Conservation (phyloP, 257 asterid species). For the Solanum medicagineum region DNA sequence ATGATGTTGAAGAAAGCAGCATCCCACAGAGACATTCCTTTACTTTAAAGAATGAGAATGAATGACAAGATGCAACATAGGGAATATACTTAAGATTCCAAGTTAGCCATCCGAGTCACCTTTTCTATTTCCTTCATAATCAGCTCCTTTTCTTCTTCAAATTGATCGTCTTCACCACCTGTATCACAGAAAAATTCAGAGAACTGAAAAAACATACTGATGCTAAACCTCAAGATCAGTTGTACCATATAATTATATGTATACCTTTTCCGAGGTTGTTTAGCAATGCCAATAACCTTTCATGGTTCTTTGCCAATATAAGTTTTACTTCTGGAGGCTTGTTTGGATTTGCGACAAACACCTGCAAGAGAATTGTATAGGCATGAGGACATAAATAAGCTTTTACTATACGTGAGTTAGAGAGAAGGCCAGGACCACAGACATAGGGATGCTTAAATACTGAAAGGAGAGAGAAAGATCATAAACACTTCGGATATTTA, state of each 20-base stretch:
- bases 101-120: conserved; percentile 47
- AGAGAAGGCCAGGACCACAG: background rate
- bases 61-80: background rate
- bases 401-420: background rate
- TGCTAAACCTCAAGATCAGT: background rate
- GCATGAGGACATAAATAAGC: background rate
- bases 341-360: conserved; percentile 96
- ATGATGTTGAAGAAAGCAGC: background rate
- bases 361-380: conserved; percentile 25
- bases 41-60: background rate
- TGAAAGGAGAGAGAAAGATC: background rate
- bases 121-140: conserved; percentile 81
- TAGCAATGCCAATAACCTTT: conserved; percentile 63
- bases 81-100: conserved; percentile 34
- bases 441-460: background rate
- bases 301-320: conserved; percentile 76
- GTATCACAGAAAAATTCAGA: conserved; percentile 8
- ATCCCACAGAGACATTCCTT: background rate
- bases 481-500: background rate
- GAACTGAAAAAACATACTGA: background rate
- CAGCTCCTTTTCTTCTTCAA: conserved; percentile 88
- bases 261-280: conserved; percentile 78
- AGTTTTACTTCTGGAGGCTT: conserved; percentile 84
- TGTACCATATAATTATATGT: background rate
- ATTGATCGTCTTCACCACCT: conserved; percentile 91